phyloP scores from a whole-genome alignment of 257 asterid genomes.

The Solanum bukasovii region DNA sequence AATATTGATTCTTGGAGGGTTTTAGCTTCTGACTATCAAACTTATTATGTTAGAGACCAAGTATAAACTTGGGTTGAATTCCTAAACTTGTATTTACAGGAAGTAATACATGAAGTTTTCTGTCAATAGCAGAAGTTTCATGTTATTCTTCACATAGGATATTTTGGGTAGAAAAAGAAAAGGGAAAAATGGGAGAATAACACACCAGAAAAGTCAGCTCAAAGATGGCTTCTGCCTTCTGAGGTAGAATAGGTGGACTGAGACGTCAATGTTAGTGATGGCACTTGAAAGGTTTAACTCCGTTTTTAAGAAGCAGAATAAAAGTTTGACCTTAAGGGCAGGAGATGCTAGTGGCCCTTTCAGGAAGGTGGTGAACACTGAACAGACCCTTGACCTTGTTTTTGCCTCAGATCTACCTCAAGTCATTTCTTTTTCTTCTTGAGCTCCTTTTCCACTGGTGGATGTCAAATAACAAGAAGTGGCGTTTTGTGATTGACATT shows the following conservation, averaged over 20 bases:
- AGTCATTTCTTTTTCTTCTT: neutral
- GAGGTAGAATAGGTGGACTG: neutral
- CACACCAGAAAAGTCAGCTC: neutral
- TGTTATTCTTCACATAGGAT: neutral
- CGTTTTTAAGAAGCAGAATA: neutral
- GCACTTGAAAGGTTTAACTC: neutral
- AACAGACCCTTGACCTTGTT: neutral
- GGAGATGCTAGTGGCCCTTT: neutral
- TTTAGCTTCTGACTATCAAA: neutral
- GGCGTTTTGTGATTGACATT: neutral
- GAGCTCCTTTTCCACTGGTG: neutral
- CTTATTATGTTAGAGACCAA: neutral
- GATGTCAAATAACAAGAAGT: neutral
- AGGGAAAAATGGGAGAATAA: neutral
- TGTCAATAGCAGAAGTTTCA: neutral
- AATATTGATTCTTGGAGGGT: neutral
- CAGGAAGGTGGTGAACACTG: neutral
- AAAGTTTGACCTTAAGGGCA: neutral
- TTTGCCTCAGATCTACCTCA: neutral
- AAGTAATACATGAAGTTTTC: neutral
- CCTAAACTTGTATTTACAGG: neutral
- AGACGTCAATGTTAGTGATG: neutral
- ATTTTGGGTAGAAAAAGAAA: neutral
- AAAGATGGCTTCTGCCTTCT: neutral
- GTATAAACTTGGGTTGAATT: neutral